Evolutionary conservation across 257 asterid species (phyloP).

Genomic region (Misopates orontium): DNA sequence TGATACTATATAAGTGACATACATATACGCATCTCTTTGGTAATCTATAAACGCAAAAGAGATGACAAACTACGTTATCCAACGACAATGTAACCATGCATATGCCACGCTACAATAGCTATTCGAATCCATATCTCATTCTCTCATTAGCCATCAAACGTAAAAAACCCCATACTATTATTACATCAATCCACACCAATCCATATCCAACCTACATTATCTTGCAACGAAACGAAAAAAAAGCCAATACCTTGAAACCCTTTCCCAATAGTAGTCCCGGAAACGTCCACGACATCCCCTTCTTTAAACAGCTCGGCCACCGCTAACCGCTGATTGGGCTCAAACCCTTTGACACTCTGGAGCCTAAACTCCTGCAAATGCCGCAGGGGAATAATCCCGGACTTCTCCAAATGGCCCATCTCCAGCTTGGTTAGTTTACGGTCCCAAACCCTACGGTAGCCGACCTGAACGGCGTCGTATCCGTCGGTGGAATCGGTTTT

Average conservation of each 20-base stretch:
- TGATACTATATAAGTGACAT: too few relatives aligned
- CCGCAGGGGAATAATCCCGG: slow-evolving; percentile 82
- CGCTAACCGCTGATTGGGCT: slow-evolving; percentile 63
- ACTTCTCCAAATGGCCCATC: slow-evolving; percentile 82
- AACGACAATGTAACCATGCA: too few relatives aligned
- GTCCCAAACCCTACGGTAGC: slow-evolving; percentile 82
- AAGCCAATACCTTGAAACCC: slow-evolving; percentile 98
- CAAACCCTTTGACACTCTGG: slow-evolving; percentile 65
- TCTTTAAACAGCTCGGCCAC: slow-evolving; percentile 69
- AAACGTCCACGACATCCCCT: slow-evolving; percentile 89
- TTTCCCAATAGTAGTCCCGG: slow-evolving; percentile 88
- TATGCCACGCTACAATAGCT: too few relatives aligned
- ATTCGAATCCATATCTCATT: too few relatives aligned
- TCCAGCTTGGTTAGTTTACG: slow-evolving; percentile 87
- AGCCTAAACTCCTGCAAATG: slow-evolving; percentile 91
- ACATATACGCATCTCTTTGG: too few relatives aligned
- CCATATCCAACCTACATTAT: too few relatives aligned
- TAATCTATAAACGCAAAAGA: too few relatives aligned
- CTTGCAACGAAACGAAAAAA: too few relatives aligned
- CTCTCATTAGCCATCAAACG: too few relatives aligned
- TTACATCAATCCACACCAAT: too few relatives aligned
- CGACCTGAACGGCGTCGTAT: slow-evolving; percentile 83
- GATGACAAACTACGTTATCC: too few relatives aligned
- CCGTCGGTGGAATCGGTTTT: slow-evolving; percentile 86
- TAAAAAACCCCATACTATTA: too few relatives aligned